Base-by-base conservation (phyloP, 1,284 basidiomycete genomes). In the Cryptococcus amylolentus region DNA sequence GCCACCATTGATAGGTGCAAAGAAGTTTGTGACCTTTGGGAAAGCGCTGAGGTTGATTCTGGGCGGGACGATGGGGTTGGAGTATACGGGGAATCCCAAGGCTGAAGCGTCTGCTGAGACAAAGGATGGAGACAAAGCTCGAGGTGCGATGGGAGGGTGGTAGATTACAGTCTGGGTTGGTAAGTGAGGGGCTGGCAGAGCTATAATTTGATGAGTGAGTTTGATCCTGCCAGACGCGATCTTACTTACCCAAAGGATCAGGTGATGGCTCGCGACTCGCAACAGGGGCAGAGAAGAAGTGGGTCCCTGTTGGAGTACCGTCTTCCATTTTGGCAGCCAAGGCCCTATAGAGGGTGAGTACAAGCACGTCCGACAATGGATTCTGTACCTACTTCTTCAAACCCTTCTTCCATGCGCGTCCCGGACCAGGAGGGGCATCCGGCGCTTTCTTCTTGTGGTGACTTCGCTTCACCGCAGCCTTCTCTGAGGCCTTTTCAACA, bases 81-180 rank as follows among this genome's bases (percentile, higher is more conserved):
- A 35, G 54, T 69, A 74, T 5, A 76, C 67, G 2, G 74, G 74
- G 59, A 75, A 65, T n/a, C 69, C 72, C 16, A 76, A 55, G 26
- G 49, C 59, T 9, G 49, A 55, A 1, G 71, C 51, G 49, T 75
- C 69, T 20, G 74, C 74, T 6, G 59, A 58, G 2, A 71, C 58
- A 51, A 74, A 76, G 4, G 66, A 63, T 2, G 65, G 65, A n/a
- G 69, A 63, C 8, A 68, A 58, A 3, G 56, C 62, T 38, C 65
- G 52, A 41, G 57, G 50, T 12, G 46, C 44, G 50, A 14, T 18
- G 50, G 13, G 18, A 31, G n/a, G n/a, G 35, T 23, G 31, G 28
- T 43, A 38, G 52, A 10, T n/a, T 7, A n/a, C n/a, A 42, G n/a
- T n/a, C n/a, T 42, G 41, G 8, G 41, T 6, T 14, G 2, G 12